Percentiles rank a stretch among this genome's conserved stretches.
Evolutionary conservation across 2,329 filamentous ascomycete species (phyloP).

Genomic region (Penicillium concentricum): DNA sequence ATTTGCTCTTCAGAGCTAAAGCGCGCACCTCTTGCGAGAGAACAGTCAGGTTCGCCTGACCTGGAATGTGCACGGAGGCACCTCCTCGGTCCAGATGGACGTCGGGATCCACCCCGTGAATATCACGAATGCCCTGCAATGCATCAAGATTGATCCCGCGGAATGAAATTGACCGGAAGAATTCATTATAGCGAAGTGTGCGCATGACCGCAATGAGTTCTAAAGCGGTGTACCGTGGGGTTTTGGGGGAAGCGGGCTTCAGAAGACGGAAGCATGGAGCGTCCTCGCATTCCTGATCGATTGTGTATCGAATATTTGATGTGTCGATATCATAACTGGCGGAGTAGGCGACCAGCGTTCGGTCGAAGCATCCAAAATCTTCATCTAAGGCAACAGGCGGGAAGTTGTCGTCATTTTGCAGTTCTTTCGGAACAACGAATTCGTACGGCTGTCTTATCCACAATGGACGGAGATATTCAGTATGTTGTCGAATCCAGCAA

Average conservation of each 20-base stretch:
- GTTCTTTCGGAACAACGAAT: constrained; percentile 58
- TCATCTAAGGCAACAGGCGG: constrained; percentile 52
- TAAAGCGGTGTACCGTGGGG: constrained; percentile 56
- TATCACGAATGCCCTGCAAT: constrained; percentile 62
- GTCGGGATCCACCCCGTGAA: constrained; percentile 61
- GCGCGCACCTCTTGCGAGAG: constrained; percentile 69
- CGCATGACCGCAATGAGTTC: constrained; percentile 71
- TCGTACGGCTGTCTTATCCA: constrained; percentile 64
- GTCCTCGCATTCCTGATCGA: constrained; percentile 64
- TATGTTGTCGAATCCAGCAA: constrained; percentile 59
- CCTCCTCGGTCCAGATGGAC: constrained; percentile 61
- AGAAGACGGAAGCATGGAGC: constrained; percentile 65
- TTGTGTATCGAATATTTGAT: constrained; percentile 63
- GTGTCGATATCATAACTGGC: constrained; percentile 67
- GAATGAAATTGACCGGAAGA: constrained; percentile 67
- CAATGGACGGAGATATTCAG: constrained; percentile 63
- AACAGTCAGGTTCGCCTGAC: constrained; percentile 56
- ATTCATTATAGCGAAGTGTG: constrained; percentile 68
- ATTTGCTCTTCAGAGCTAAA: constrained; percentile 64
- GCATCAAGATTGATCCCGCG: constrained; percentile 62
- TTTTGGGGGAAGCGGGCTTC: constrained; percentile 50
- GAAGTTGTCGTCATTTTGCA: constrained; percentile 52
- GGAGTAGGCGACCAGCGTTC: constrained; percentile 68
- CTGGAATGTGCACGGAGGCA: constrained; percentile 52
- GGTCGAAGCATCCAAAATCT: constrained; percentile 64